Base-by-base conservation (phyloP, 768 basidiomycete species). In the Inosperma sp. region DNA sequence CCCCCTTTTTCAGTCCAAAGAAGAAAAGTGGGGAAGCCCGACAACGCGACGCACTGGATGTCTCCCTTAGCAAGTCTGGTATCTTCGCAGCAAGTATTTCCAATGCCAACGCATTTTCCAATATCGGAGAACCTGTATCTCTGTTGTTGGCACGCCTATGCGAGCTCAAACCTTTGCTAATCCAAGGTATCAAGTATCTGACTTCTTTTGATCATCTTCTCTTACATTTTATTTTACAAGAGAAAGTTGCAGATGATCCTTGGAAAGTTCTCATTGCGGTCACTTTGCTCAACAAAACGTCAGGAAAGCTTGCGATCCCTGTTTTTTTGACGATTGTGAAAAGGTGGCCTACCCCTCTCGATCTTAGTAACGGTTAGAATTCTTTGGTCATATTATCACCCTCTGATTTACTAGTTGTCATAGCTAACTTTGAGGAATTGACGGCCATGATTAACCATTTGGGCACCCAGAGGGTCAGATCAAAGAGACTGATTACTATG, bases 241-340 rank as follows among this genome's bases (percentile, higher is more conserved):
- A 83, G 58, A 61, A 59, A 37, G 67, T 86, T 19, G 70, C 75
- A 0, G 63, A 74, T 16, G 73, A 82, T 56, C 82, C 83, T 5
- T 88, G 86, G 84, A 85, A 81, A 62, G 63, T 89, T 29, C 69
- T 89, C 6, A 71, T 88, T 16, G 83, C 81, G 1, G 80, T 79
- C 5, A 81, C 76, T 29, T 68, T 89, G 5, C 75, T 89, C 16
- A 89, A 90, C 59, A 82, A 83, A 60, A 87, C 88, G 0, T 66
- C 78, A 0, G 86, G 82, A 12, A 77, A 74, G 57, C 65, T 73
- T 12, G 83, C 85, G 7, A 74, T 86, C 26, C 88, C 87, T 3
- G 70, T 83, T 12, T 86, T 87, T 58, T 79, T 76, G 73, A 63
- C 69, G 17, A 68, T 89, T 22, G 59, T 86, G 13, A 52, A 63